Percentiles rank a stretch among this genome's conserved stretches.
phyloP scores from a whole-genome alignment of 2,329 filamentous ascomycete genomes.

The Penicillium decumbens region DNA sequence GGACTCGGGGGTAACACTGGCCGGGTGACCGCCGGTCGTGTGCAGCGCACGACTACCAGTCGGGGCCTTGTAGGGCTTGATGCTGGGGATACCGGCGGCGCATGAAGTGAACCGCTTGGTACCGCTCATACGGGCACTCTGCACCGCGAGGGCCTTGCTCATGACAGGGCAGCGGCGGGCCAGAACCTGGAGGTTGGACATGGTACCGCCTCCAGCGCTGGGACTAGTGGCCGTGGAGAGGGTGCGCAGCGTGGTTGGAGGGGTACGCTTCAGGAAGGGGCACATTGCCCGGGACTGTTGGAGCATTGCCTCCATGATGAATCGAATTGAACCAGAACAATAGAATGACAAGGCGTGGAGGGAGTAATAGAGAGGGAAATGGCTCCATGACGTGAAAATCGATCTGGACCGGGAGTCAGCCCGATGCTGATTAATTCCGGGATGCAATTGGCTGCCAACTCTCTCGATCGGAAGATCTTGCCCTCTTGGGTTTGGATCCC shows the following conservation, averaged over 20 bases:
- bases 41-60: slow-evolving; percentile 70
- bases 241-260: slow-evolving; percentile 82
- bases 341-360: neutral
- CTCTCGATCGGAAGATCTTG: neutral
- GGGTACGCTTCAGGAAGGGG: slow-evolving; percentile 93
- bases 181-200: slow-evolving; percentile 93
- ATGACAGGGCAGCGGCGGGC: slow-evolving; percentile 96
- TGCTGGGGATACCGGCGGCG: slow-evolving; percentile 28
- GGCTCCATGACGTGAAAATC: slow-evolving; percentile 5
- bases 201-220: slow-evolving; percentile 78
- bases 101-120: slow-evolving; percentile 39
- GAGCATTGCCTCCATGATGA: slow-evolving; percentile 81
- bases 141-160: slow-evolving; percentile 93
- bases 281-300: slow-evolving; percentile 96
- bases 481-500: neutral
- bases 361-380: neutral
- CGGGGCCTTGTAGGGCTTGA: slow-evolving; percentile 47
- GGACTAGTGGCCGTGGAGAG: slow-evolving; percentile 66
- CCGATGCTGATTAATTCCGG: neutral
- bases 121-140: slow-evolving; percentile 49
- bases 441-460: neutral
- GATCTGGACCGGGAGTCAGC: slow-evolving; percentile 1
- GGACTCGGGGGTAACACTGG: slow-evolving; percentile 62
- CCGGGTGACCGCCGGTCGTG: slow-evolving; percentile 71
- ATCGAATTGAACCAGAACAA: slow-evolving; percentile 8